Conservation (phyloP, 2,329 filamentous ascomycete species). For the Sporothrix pallida region DNA sequence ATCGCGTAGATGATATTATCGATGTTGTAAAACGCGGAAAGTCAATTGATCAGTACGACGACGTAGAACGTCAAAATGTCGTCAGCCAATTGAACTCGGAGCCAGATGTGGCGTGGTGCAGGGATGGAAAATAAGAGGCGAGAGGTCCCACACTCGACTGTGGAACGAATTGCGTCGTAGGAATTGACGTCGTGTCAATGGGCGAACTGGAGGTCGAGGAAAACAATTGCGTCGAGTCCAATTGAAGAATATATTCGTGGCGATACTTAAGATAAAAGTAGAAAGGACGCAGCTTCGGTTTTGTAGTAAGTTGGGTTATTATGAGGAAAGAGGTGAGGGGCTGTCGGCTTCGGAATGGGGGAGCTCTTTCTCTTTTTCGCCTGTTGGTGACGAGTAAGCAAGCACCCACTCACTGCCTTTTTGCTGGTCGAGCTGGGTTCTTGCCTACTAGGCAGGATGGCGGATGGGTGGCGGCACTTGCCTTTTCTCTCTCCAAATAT, state of each 20-base stretch:
- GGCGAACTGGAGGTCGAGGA: not conserved
- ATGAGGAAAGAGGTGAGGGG: not conserved
- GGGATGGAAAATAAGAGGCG: not conserved
- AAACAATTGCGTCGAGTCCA: not conserved
- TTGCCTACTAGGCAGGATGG: slow-evolving; percentile 14
- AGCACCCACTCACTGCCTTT: not conserved
- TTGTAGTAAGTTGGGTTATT: not conserved
- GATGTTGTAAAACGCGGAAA: not conserved
- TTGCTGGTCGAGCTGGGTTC: not conserved
- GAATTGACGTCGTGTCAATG: not conserved
- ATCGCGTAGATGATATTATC: too few relatives aligned
- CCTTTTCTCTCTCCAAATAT: not conserved
- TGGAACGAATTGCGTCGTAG: slow-evolving; percentile 18
- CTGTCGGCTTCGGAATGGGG: not conserved
- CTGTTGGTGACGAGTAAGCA: slow-evolving; percentile 14
- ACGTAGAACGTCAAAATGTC: not conserved
- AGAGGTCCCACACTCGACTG: not conserved
- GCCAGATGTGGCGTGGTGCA: slow-evolving; percentile 11
- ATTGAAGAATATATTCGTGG: not conserved
- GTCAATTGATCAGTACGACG: not conserved
- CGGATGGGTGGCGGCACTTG: not conserved
- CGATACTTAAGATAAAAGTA: slow-evolving; percentile 3
- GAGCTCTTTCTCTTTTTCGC: slow-evolving; percentile 8
- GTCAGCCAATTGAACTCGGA: not conserved
- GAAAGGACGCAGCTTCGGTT: not conserved